Base-by-base conservation (phyloP, 2,329 filamentous ascomycete species). In the Endoconidiophora laricicola region DNA sequence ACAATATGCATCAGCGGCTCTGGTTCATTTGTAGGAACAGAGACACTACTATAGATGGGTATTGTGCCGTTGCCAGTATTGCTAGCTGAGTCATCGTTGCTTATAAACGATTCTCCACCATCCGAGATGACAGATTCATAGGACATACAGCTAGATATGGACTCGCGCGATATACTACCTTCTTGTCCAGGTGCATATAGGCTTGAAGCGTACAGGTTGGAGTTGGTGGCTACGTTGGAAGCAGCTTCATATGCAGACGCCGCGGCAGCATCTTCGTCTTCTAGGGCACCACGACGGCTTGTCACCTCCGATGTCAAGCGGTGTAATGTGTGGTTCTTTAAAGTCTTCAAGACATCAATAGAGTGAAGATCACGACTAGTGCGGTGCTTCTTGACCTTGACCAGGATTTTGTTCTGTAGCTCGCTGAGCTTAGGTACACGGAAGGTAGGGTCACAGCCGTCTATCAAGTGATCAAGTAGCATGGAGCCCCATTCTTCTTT, bases 401-500 rank as follows among this genome's bases (percentile, higher is more conserved):
- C 73, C 10, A 90, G 69, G 51, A 96, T 95, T 64, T 90, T 94
- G 50, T 77, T 73, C 48, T 73, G 73, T 47, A 96, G 65, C 10
- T 86, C 77, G 12, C 76, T 76, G 0, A 94, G 78, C 29, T 77
- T 73, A 0, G 85, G 82, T 23, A 90, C 73, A 4, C 68, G 66
- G 50, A 73, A 68, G 12, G 63, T 66, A 0, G 78, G 69, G 60
- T 76, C 61, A 56, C 68, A 67, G 57, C 69, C 65, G 18, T 73
- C 69, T 18, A 66, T 71, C 37, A 66, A 66, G 48, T 66, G 58
- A 20, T 86, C 79, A 9, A 95, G 70, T 4, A 96, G 70, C 58
- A 83, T 66, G 0, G 76, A 79, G 39, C 73, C 75, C 87, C 88
- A 98, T 55, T 85, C 82, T 57, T 94, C 79, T 56, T 79, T 79